Conservation (phyloP, 805 yeast species). For the Sungouiozyma ichnusensis region DNA sequence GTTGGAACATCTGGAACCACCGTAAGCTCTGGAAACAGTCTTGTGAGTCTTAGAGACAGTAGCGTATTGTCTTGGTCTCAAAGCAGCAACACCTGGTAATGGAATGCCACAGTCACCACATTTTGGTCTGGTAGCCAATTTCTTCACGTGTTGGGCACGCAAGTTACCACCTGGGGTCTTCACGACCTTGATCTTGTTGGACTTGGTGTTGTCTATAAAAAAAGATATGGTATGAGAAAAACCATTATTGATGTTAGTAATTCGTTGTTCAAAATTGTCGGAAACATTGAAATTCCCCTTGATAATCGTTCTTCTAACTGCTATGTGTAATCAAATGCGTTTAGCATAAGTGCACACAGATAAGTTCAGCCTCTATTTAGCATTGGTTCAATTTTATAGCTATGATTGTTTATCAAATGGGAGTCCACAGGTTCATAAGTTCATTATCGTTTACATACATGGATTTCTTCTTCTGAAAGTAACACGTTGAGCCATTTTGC, state of each 20-base stretch:
- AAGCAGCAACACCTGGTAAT: constrained; percentile 80
- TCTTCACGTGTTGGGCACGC: constrained; percentile 94
- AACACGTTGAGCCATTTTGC: constrained; percentile 97
- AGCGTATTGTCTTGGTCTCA: constrained; percentile 98
- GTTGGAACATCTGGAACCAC: constrained; percentile 97
- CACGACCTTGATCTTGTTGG: constrained; percentile 98
- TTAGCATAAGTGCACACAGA: too few relatives aligned
- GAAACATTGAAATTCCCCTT: too few relatives aligned
- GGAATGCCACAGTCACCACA: constrained; percentile 81
- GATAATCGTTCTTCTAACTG: too few relatives aligned
- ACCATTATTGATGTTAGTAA: too few relatives aligned
- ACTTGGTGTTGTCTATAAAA: constrained; percentile 87
- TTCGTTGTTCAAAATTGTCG: too few relatives aligned
- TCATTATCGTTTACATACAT: too few relatives aligned
- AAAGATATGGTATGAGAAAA: constrained; percentile 2
- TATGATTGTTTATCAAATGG: too few relatives aligned
- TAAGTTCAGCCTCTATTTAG: too few relatives aligned
- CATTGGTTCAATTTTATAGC: too few relatives aligned
- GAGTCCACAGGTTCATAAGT: too few relatives aligned
- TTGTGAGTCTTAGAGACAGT: constrained; percentile 88
- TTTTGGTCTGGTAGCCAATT: constrained; percentile 75
- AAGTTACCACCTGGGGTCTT: constrained; percentile 99
- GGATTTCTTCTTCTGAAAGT: constrained; percentile 99
- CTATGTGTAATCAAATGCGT: too few relatives aligned
- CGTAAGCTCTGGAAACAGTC: constrained; percentile 99